Base-by-base conservation (phyloP, 1,284 basidiomycete species). In the Heterobasidion occidentale region DNA sequence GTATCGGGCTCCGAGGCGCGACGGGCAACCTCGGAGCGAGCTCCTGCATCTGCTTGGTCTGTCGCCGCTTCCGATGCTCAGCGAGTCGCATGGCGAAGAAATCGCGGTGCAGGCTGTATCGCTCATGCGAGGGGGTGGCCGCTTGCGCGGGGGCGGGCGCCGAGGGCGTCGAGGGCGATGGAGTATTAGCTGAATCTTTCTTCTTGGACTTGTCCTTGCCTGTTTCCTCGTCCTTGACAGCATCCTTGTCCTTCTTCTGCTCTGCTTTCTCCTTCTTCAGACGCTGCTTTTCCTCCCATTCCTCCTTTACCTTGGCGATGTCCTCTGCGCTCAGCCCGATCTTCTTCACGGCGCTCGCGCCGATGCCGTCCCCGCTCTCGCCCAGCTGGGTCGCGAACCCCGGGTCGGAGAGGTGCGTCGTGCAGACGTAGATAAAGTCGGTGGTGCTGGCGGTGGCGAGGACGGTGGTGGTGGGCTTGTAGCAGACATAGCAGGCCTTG, bases 401-500 rank as follows among this genome's bases (percentile, higher is more conserved):
- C 15, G 71, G 70, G 64, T 92, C 89, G 15, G 73, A 71, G 55
- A 92, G 79, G 71, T 92, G 89, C 44, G 68, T 69, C 12, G 80
- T 76, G 65, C 89, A 91, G 1, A 80, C 76, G 66, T 91, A 91
- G 49, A 91, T 59, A 68, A 90, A 91, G 69, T 91, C 89, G n/a
- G 77, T 71, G 15, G 84, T 83, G 64, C 87, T 79, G 61, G 83
- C 74, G 4, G 88, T 91, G 38, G 88, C 85, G 38, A 92, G 80
- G 48, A 89, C 87, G 33, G 78, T 86, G 15, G 78, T 80, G 0
- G 88, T 88, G 12, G 86, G 86, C 63, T 86, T 86, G 67, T 76
- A 78, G 73, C 88, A 91, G 55, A 88, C 72, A 68, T 77, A 89
- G 67, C 88, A 91, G 4, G 82, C 74, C 67, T 80, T 87, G 9